phyloP scores from a whole-genome alignment of 2,329 filamentous ascomycete species.

The Colletotrichum graminicola region DNA sequence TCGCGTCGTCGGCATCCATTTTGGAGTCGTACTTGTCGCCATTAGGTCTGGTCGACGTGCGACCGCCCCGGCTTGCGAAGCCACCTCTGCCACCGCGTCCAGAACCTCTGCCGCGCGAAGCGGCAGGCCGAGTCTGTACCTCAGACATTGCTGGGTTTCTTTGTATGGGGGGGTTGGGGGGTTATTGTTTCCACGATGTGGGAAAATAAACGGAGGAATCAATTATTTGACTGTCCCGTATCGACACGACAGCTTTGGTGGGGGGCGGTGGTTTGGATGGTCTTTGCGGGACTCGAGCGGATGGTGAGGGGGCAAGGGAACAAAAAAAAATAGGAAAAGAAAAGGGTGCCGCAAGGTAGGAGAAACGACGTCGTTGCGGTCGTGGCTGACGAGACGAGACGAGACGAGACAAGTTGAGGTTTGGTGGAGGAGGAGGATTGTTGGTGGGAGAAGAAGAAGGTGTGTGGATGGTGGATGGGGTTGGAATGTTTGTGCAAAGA shows the following conservation, averaged over 20 bases:
- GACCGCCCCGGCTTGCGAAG: conserved; percentile 79
- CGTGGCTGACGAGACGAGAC: conserved; percentile 43
- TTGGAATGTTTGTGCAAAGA: conserved; percentile 44
- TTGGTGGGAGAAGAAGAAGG: conserved; percentile 40
- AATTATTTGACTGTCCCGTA: conserved; percentile 41
- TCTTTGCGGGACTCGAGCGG: conserved; percentile 45
- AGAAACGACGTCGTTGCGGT: conserved; percentile 41
- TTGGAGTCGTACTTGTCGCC: conserved; percentile 73
- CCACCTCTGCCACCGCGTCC: conserved; percentile 87
- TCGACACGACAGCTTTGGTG: conserved; percentile 41
- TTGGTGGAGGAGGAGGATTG: conserved; percentile 42
- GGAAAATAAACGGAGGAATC: conserved; percentile 34
- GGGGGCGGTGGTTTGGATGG: conserved; percentile 2
- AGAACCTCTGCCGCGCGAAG: conserved; percentile 90
- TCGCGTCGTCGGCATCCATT: conserved; percentile 68
- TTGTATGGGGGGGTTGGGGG: conserved; percentile 30
- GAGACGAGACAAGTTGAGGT: conserved; percentile 44
- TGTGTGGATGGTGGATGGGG: conserved; percentile 45
- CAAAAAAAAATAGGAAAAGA: conserved; percentile 46
- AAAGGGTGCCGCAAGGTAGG: conserved; percentile 38
- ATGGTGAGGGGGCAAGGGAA: conserved; percentile 41
- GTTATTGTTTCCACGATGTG: conserved; percentile 38
- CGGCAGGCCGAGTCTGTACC: conserved; percentile 85
- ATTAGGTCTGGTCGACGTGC: conserved; percentile 74
- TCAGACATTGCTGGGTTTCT: conserved; percentile 80